Percentiles rank a stretch among this genome's conserved stretches.
phyloP scores from a whole-genome alignment of 2,329 filamentous ascomycete species.

The Neofusicoccum umdonicola region DNA sequence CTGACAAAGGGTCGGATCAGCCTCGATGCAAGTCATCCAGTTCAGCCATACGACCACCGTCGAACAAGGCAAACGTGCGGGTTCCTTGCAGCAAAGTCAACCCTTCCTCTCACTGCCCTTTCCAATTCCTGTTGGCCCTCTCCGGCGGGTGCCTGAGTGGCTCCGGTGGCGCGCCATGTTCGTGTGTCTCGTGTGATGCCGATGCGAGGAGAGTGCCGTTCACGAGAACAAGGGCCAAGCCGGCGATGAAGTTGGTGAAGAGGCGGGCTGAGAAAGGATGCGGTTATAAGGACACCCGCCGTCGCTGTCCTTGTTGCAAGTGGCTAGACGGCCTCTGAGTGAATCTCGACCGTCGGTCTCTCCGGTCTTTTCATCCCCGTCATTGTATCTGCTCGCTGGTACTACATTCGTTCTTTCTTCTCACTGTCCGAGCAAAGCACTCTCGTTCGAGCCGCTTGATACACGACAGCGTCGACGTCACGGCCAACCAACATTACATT shows the following conservation, averaged over 20 bases:
- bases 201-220: not conserved
- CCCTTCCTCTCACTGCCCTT: not conserved
- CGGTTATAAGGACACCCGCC: not conserved
- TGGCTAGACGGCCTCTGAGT: not conserved
- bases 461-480: not conserved
- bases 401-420: not conserved
- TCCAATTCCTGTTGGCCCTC: not conserved
- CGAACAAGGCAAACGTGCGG: not conserved
- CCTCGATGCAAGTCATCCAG: not conserved
- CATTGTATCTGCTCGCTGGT: not conserved
- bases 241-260: too few relatives aligned
- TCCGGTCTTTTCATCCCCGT: too few relatives aligned
- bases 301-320: not conserved
- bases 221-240: not conserved
- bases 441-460: not conserved
- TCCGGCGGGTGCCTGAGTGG: not conserved
- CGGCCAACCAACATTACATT: not conserved
- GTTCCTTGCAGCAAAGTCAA: conserved; percentile 3
- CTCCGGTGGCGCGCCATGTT: not conserved
- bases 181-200: conserved; percentile 1
- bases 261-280: not conserved
- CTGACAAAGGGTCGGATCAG: not conserved
- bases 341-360: not conserved
- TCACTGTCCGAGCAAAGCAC: not conserved
- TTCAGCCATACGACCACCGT: not conserved